Evolutionary conservation across 2,329 filamentous ascomycete species (phyloP), one percentile per base, ranked within the genome.

Genomic region (Pyrenophora teres): DNA sequence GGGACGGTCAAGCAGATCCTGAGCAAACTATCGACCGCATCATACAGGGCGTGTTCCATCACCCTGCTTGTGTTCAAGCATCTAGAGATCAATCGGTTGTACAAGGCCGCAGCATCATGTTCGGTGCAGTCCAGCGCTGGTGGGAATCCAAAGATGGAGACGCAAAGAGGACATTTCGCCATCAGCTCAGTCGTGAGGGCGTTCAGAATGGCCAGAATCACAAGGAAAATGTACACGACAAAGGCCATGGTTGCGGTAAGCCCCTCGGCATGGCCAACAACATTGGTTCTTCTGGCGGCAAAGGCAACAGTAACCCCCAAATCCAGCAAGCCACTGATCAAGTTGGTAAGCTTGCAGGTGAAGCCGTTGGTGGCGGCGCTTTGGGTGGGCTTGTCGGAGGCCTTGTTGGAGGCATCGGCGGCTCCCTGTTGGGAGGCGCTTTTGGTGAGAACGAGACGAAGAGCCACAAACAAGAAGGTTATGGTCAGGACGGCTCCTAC

Each of bases 241-340:
- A 83, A 45, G 92, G 92, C 5, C 90, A 96, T 69, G 91, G 91
- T 44, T 96, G 91, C 68, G 86, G 89, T 54, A 92, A 92, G 74
- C 85, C 85, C 13, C 79, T 96, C 9, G 83, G 86, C 58, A 89
- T 95, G 83, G 85, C 86, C 57, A 92, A 89, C 74, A 82, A 69
- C 55, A 67, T 73, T 19, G 65, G 63, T 19, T 46, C 65, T 59
- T 51, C 70, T 56, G 46, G 74, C 62, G 68, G 75, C 15, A 71
- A 76, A 50, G 76, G 80, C 44, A 80, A 80, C 44, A 80, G 81
- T 51, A 73, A 58, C 21, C 41, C 60, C 15, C 63, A 70, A 31
- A 59, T 65, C 19, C 65, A 73, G 53, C 60, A 74, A 43, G 57
- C 66, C 9, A 61, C 64, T 41, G 55, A 69, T 57, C 72, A 73